Evolutionary conservation across 306 rosid genomes (phyloP).

Genomic region (Acacia acuminata): DNA sequence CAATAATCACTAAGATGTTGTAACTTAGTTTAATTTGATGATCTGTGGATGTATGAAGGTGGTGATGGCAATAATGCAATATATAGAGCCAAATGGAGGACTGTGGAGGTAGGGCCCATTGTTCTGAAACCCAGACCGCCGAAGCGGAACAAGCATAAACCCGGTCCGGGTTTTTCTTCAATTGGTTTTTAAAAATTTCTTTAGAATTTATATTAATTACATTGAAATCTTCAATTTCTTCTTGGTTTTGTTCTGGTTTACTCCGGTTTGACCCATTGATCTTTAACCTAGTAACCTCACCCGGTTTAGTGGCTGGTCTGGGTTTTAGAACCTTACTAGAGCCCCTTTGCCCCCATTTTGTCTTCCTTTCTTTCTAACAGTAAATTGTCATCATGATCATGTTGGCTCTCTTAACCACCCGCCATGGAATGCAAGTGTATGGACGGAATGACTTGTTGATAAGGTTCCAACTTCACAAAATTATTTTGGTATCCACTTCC

Average conservation of each 20-base stretch:
- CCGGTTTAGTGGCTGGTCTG: accelerated
- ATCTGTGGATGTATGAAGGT: not conserved
- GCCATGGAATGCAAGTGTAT: not conserved
- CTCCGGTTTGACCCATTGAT: no score
- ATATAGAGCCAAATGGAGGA: constrained; percentile 14
- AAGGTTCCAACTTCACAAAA: not conserved
- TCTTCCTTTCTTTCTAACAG: not conserved
- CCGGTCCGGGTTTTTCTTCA: no score
- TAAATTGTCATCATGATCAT: not conserved
- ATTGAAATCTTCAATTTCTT: no score
- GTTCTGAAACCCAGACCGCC: no score
- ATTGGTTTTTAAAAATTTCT: no score
- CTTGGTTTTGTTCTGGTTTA: no score
- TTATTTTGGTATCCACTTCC: not conserved
- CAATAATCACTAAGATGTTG: not conserved
- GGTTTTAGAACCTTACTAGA: not conserved
- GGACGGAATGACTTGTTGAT: not conserved
- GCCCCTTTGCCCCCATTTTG: not conserved
- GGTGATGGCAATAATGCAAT: constrained; percentile 10
- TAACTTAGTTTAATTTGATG: not conserved
- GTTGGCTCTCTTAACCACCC: not conserved
- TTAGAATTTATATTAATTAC: no score
- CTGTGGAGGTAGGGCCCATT: no score
- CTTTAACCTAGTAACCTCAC: no score
- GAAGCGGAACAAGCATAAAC: no score